phyloP scores from a whole-genome alignment of 805 yeast genomes.

The Candida xyloterini region DNA sequence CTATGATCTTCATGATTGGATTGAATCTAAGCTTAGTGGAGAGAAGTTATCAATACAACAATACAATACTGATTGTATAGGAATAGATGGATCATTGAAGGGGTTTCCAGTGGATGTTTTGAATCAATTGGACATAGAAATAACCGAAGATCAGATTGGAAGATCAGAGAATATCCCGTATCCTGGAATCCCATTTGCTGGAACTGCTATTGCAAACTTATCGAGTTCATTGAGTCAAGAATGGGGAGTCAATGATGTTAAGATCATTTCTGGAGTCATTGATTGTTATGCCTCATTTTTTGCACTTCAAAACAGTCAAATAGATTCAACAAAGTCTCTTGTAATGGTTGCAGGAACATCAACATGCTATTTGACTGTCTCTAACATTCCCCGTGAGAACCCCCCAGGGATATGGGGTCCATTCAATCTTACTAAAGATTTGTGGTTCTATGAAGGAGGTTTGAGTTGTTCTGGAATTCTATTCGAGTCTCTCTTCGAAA shows the following conservation, averaged over 20 bases:
- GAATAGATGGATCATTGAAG: slow-evolving; percentile 55
- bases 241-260: slow-evolving; percentile 3
- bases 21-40: slow-evolving; percentile 29
- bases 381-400: slow-evolving; percentile 10
- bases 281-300: slow-evolving; percentile 61
- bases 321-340: slow-evolving; percentile 26
- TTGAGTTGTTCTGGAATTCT: slow-evolving; percentile 57
- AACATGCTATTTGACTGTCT: slow-evolving; percentile 47
- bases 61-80: slow-evolving; percentile 25
- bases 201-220: slow-evolving; percentile 29
- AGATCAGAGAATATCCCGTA: slow-evolving; percentile 23
- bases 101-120: slow-evolving; percentile 40
- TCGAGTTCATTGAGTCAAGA: slow-evolving; percentile 2
- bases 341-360: slow-evolving; percentile 63
- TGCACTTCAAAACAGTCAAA: slow-evolving; percentile 18
- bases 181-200: slow-evolving; percentile 31
- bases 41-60: neutral
- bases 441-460: slow-evolving; percentile 50
- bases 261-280: slow-evolving; percentile 47
- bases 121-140: slow-evolving; percentile 13
- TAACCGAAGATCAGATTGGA: slow-evolving; percentile 29
- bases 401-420: slow-evolving; percentile 62
- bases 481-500: slow-evolving; percentile 44
- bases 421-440: slow-evolving; percentile 35
- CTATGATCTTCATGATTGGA: slow-evolving; percentile 51